phyloP scores from a whole-genome alignment of 1,139 yeast genomes.

The Scheffersomyces illinoinensis region DNA sequence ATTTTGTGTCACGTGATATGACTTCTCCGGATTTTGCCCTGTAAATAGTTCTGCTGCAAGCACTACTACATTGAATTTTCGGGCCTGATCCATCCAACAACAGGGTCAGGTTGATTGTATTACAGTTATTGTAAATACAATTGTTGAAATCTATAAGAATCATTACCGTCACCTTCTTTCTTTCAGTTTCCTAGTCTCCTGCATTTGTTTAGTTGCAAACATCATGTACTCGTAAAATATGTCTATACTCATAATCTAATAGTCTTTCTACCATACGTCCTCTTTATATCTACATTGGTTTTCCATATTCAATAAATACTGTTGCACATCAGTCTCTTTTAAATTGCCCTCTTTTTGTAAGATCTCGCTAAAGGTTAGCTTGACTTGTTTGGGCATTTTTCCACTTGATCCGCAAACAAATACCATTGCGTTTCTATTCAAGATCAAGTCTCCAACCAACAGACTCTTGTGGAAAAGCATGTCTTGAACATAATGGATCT shows the following conservation, averaged over 20 bases:
- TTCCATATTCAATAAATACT: conserved; percentile 61
- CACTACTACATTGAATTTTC: too few species aligned
- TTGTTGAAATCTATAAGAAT: not conserved
- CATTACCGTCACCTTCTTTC: not conserved
- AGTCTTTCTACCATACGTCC: conserved; percentile 74
- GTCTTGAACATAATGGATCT: conserved; percentile 74
- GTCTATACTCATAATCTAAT: not conserved
- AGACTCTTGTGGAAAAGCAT: conserved; percentile 52
- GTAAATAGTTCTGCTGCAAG: too few species aligned
- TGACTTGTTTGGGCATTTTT: conserved; percentile 88
- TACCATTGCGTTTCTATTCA: conserved; percentile 56
- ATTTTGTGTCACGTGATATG: not conserved
- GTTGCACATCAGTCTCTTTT: conserved; percentile 48
- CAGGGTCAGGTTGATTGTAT: too few species aligned
- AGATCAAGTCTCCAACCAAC: conserved; percentile 51
- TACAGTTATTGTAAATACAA: too few species aligned
- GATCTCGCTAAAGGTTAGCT: conserved; percentile 70
- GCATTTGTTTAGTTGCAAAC: not conserved
- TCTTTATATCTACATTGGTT: conserved; percentile 70
- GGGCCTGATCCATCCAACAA: too few species aligned
- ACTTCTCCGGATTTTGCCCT: not conserved
- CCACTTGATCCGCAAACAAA: conserved; percentile 94
- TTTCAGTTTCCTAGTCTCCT: not conserved
- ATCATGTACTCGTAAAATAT: not conserved
- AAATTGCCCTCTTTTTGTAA: conserved; percentile 43